Evolutionary conservation across 2,329 filamentous ascomycete species (phyloP), one percentile per base, ranked within the genome.

Genomic region (Trichoderma breve): DNA sequence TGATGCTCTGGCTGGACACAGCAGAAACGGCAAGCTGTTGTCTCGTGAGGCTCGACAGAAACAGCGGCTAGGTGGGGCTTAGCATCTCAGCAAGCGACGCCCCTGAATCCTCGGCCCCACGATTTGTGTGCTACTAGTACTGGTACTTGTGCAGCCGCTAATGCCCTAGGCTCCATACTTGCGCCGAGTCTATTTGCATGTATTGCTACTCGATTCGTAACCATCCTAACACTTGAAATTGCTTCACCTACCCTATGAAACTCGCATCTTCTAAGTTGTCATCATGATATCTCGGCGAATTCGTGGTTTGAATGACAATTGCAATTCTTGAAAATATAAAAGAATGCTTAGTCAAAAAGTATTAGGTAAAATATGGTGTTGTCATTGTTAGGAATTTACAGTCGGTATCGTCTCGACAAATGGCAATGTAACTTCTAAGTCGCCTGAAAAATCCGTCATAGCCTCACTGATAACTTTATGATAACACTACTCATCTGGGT

Each of bases 21-120:
- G n/a, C 47, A 39, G 21, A 32, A 39, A 12, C 34, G 43, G 51
- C 58, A 55, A 28, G 60, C 36, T 55, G 61, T 66, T 55, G 69
- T 65, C 70, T 71, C 70, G 70, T 67, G 61, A 71, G 70, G 63
- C 70, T 71, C 36, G 62, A 47, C 24, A 68, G 53, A 64, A 28
- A 28, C 39, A 32, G 34, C 51, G 26, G 51, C 47, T 24, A 36
- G 62, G 62, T 67, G 69, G 70, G 70, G 70, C 70, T 58, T 8
- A 57, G 69, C 69, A 70, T 53, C 66, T 69, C 60, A 58, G 47
- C n/a, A 71, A 61, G 53, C 53, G 62, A 71, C 36, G 34, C 70
- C 61, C 70, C 70, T 71, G 70, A 71, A 67, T 71, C 51, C 69
- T 63, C 67, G 26, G 67, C 67, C 67, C 55, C 65, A 68, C 65